phyloP scores from a whole-genome alignment of 2,329 filamentous ascomycete species.

The Penicillium sp. region DNA sequence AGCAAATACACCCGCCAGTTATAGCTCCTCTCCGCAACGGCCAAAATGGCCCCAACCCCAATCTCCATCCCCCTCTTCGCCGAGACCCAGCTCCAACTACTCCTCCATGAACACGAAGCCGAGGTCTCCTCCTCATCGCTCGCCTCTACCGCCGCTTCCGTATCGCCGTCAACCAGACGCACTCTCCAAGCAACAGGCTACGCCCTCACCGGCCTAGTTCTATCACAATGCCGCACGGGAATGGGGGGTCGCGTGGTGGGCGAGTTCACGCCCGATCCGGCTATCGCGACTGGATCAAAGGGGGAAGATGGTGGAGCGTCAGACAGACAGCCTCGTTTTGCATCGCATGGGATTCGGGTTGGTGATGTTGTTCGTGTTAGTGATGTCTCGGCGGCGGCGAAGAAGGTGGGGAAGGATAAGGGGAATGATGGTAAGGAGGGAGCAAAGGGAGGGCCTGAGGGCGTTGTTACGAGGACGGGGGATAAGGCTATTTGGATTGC shows the following conservation, averaged over 20 bases:
- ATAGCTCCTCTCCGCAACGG: background rate
- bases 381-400: constrained; percentile 30
- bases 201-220: constrained; percentile 51
- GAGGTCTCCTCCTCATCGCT: constrained; percentile 44
- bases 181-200: constrained; percentile 42
- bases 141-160: constrained; percentile 37
- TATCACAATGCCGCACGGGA: constrained; percentile 76
- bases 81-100: constrained; percentile 40
- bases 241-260: constrained; percentile 86
- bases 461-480: constrained; percentile 45
- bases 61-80: constrained; percentile 42
- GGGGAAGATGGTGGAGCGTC: constrained; percentile 33
- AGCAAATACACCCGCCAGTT: background rate
- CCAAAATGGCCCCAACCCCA: constrained; percentile 18
- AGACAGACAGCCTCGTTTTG: constrained; percentile 42
- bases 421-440: constrained; percentile 31
- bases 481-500: constrained; percentile 45
- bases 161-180: constrained; percentile 42
- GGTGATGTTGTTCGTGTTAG: constrained; percentile 47
- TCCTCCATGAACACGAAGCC: constrained; percentile 43
- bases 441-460: constrained; percentile 37
- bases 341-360: constrained; percentile 45
- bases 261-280: constrained; percentile 69
- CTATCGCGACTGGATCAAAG: constrained; percentile 47
- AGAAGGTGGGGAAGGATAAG: constrained; percentile 31